Base-by-base conservation (phyloP, 768 basidiomycete genomes). In the Leccinum obscurum region DNA sequence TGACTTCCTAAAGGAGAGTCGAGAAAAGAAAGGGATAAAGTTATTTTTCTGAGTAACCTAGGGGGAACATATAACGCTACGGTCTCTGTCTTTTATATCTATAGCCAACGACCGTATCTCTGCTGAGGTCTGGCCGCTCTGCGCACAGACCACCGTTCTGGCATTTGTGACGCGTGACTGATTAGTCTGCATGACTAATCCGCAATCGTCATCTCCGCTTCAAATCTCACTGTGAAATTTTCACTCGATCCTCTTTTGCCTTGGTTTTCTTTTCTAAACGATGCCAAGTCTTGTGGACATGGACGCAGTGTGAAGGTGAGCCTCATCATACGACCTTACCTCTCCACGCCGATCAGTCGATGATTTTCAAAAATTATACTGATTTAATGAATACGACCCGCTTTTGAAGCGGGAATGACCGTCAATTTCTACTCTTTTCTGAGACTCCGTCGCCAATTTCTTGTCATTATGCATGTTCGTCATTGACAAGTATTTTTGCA, bases 331-430 rank as follows among this genome's bases (percentile, higher is more conserved):
- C 48, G 48, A 49, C 20, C 20, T 46, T 46, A n/a, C 48, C 28
- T 37, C 24, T 28, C 30, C 17, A 2, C 22, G 3, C 17, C 10
- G 13, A 30, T 22, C 14, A 22, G 57, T 61, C 58, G 32, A 61
- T 61, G 54, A 62, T 62, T 3, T 11, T 4, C 10, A 49, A 62
- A 54, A 44, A 51, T 14, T n/a, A 61, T 11, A 55, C 59, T 62
- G 61, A 62, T 62, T 62, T 62, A 62, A 62, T 62, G 60, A 61
- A 61, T 59, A 59, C 39, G 60, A 61, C 60, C 57, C 35, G 52
- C 26, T 55, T 14, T 20, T 30, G 17, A 28, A 44, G 58, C 20
- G 61, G 61, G 59, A 55, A 61, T 55, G 61, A 62, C 53, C 49
- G 3, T 28, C n/a, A 24, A 30, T 24, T n/a, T 10, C 20, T 46